phyloP scores from a whole-genome alignment of 2,329 filamentous ascomycete genomes.

The Sclerotinia sclerotiorum region DNA sequence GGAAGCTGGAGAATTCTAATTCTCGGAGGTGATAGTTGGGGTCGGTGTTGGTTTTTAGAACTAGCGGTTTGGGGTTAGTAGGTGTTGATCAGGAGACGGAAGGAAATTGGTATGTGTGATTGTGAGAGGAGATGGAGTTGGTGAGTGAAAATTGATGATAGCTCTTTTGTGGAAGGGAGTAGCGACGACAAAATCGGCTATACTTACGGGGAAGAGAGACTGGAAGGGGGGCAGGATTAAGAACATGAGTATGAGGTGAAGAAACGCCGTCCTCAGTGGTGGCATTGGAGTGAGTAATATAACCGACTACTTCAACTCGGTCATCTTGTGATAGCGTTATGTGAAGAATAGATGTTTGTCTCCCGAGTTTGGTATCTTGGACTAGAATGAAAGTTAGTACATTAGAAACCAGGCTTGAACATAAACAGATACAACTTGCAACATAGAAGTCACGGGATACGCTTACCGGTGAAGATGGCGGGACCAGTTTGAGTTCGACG shows the following conservation, averaged over 20 bases:
- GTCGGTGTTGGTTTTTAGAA: slow-evolving; percentile 47
- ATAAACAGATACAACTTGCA: neutral
- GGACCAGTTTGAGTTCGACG: slow-evolving; percentile 60
- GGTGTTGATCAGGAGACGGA: slow-evolving; percentile 49
- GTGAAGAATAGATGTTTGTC: slow-evolving; percentile 62
- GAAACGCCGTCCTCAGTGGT: slow-evolving; percentile 56
- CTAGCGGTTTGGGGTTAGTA: slow-evolving; percentile 43
- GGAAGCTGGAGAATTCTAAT: slow-evolving; percentile 36
- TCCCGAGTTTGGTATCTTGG: slow-evolving; percentile 63
- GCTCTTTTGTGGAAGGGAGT: neutral
- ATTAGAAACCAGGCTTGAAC: neutral
- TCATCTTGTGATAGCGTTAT: slow-evolving; percentile 56
- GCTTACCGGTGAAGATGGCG: slow-evolving; percentile 48
- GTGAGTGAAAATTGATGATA: too few relatives aligned
- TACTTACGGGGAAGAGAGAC: slow-evolving; percentile 43
- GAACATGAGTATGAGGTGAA: slow-evolving; percentile 54
- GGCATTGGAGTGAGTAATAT: slow-evolving; percentile 65
- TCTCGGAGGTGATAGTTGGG: slow-evolving; percentile 44
- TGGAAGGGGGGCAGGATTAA: slow-evolving; percentile 43
- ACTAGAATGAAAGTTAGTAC: slow-evolving; percentile 41
- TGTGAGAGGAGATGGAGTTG: slow-evolving; percentile 43
- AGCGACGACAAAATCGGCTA: neutral
- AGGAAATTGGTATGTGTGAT: slow-evolving; percentile 44
- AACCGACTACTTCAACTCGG: slow-evolving; percentile 62
- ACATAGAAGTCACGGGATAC: neutral